Base-by-base conservation (phyloP, 2,329 filamentous ascomycete species). In the Aureobasidium sp. region DNA sequence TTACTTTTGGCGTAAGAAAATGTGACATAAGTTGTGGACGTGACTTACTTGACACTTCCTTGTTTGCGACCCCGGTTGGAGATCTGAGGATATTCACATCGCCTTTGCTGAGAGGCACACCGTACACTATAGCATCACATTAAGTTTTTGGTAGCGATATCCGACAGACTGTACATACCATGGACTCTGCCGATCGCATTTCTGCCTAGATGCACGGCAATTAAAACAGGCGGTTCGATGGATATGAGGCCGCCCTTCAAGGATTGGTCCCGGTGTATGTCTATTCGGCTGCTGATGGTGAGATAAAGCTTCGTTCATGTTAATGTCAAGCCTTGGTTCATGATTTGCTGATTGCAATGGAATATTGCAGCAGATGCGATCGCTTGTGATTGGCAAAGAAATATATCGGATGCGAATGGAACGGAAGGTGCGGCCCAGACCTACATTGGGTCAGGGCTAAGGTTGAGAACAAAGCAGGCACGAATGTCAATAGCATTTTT, bases 41-140 rank as follows among this genome's bases (percentile, higher is more conserved):
- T 7, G 39, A 56, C 52, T 56, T 44, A 56, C 52, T 56, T 56
- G 37, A 56, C 52, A 44, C 52, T 56, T 17, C 52, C 52, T 34
- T 56, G 52, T 44, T 56, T 56, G 9, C 52, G 52, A 13, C 52
- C 52, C 34, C 52, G 37, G 9, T 56, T 56, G 3, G 52, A 56
- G 5, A 34, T 17, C 12, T 37, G 34, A 34, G 52, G 52, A 44
- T 56, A 56, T 6, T 56, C 52, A 12, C 52, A 56, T 23, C 27
- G 37, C 29, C 27, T 32, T 17, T 56, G 52, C 52, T 56, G 52
- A 3, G 52, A 56, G 26, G 15, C n/a, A n/a, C 52, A 56, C 8
- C 52, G 26, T 6, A 15, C 27, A 5, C 52, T 56, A 17, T 15
- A 37, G 6, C 5, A 44, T 23, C 2, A 5, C 32, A 4, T 17